Percentiles rank a stretch among this genome's conserved stretches.
These are phyloP conservation scores for Francoa sonchifolia DNA, from an alignment of 441 rosid genomes.

Conservation along the genomic window DNA sequence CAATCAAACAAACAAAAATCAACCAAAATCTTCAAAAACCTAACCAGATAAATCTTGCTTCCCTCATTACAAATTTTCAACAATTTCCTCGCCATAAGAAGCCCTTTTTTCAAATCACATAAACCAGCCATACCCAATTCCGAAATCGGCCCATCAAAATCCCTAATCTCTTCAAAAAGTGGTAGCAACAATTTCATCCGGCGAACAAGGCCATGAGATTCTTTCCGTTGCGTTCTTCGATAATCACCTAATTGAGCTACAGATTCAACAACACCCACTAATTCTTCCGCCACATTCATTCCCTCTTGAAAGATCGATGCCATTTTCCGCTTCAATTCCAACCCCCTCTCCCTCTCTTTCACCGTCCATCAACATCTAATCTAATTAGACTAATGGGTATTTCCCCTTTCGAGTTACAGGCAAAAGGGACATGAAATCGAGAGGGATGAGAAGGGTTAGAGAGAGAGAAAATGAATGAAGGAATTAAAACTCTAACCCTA, in stretches of 20 bases:
- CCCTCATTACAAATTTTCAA: constrained; percentile 15
- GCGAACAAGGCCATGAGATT: constrained; percentile 39
- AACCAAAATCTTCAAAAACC: not conserved
- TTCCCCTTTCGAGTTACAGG: too few relatives aligned
- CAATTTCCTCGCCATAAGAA: constrained; percentile 14
- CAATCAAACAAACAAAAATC: not conserved
- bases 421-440: not conserved
- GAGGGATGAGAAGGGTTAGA: not conserved
- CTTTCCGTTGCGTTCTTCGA: constrained; percentile 36
- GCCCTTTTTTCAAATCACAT: constrained; percentile 27
- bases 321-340: constrained; percentile 5
- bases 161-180: constrained; percentile 41
- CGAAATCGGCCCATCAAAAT: constrained; percentile 17
- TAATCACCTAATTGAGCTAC: constrained; percentile 28
- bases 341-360: constrained; percentile 12
- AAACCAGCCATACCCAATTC: constrained; percentile 14
- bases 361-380: constrained; percentile 21
- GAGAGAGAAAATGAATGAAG: constrained; percentile 1
- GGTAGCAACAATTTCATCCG: constrained; percentile 45
- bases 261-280: constrained; percentile 19
- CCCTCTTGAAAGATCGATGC: not conserved
- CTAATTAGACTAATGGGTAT: too few relatives aligned
- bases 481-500: constrained; percentile 17
- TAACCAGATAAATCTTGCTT: constrained; percentile 20
- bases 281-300: constrained; percentile 19